phyloP scores from a whole-genome alignment of 2,329 filamentous ascomycete species.

The Metarhizium sp. region DNA sequence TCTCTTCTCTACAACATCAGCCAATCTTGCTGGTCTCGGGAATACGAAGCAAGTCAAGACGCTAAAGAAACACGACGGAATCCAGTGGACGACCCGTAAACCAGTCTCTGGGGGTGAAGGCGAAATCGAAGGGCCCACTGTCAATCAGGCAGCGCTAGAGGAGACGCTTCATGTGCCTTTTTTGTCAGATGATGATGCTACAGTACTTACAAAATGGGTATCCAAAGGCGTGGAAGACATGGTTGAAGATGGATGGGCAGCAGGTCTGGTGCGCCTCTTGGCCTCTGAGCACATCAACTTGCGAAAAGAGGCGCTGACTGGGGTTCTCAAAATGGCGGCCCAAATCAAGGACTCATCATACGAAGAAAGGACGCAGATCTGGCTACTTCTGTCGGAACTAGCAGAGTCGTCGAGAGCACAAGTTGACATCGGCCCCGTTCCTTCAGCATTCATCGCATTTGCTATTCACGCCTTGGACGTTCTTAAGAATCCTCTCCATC shows the following conservation, averaged over 20 bases:
- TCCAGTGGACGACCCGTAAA: slow-evolving; percentile 5
- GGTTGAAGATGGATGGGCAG: slow-evolving; percentile 66
- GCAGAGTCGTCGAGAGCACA: slow-evolving; percentile 58
- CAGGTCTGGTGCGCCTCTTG: slow-evolving; percentile 63
- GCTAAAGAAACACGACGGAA: slow-evolving; percentile 8
- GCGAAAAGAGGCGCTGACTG: slow-evolving; percentile 65
- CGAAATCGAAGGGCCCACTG: slow-evolving; percentile 5
- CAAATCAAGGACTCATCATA: slow-evolving; percentile 60
- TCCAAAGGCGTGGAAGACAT: slow-evolving; percentile 70
- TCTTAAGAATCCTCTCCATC: slow-evolving; percentile 67
- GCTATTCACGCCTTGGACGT: slow-evolving; percentile 61
- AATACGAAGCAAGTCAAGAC: slow-evolving; percentile 9
- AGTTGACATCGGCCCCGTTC: slow-evolving; percentile 50
- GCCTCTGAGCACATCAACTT: slow-evolving; percentile 67
- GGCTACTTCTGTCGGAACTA: slow-evolving; percentile 71
- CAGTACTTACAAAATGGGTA: slow-evolving; percentile 54
- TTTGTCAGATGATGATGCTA: slow-evolving; percentile 37
- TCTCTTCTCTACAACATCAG: slow-evolving; percentile 17
- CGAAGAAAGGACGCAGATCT: slow-evolving; percentile 67
- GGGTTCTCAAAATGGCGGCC: slow-evolving; percentile 54
- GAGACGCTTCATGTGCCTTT: slow-evolving; percentile 42
- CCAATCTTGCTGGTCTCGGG: slow-evolving; percentile 14
- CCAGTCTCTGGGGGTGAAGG: not conserved
- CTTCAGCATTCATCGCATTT: slow-evolving; percentile 69
- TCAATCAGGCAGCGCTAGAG: slow-evolving; percentile 36